These are phyloP conservation scores for Naganishia antarctica DNA, from an alignment of 768 basidiomycete genomes.

Conservation along the genomic window DNA sequence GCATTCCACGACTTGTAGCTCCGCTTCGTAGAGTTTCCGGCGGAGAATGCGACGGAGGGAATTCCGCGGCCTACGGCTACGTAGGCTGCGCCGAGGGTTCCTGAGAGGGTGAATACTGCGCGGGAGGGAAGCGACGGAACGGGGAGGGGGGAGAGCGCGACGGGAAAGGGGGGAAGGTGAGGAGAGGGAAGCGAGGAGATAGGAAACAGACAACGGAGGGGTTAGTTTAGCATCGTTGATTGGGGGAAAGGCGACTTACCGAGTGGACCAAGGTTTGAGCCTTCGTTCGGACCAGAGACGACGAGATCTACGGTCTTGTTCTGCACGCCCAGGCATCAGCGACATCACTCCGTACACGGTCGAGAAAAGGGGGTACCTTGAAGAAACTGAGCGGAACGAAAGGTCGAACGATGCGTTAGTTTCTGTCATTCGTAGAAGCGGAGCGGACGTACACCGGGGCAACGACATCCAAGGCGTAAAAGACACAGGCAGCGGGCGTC, in stretches of 20 bases:
- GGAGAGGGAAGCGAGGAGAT: neutral
- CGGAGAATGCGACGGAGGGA: conserved; percentile 22
- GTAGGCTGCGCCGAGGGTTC: conserved; percentile 23
- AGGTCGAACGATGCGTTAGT: too few species aligned
- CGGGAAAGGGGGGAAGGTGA: too few species aligned
- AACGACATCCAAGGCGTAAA: conserved; percentile 25
- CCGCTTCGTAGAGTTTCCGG: conserved; percentile 21
- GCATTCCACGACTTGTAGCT: conserved; percentile 24
- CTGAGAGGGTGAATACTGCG: conserved; percentile 21
- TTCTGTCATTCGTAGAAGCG: too few species aligned
- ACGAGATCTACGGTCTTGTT: conserved; percentile 20
- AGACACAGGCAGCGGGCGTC: conserved; percentile 27
- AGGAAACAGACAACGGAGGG: too few species aligned
- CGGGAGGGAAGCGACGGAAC: neutral
- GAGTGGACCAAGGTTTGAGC: conserved; percentile 19
- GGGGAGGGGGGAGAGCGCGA: neutral
- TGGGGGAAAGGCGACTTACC: conserved; percentile 1
- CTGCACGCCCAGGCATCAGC: neutral
- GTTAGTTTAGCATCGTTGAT: too few species aligned
- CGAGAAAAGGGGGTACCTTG: conserved; percentile 8
- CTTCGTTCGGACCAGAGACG: conserved; percentile 22
- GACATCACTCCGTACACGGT: neutral
- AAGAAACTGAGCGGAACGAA: too few species aligned
- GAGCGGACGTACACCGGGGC: conserved; percentile 17
- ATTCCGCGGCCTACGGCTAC: conserved; percentile 19